Base-by-base conservation (phyloP, 345 rosid species). In the Pistacia vera region DNA sequence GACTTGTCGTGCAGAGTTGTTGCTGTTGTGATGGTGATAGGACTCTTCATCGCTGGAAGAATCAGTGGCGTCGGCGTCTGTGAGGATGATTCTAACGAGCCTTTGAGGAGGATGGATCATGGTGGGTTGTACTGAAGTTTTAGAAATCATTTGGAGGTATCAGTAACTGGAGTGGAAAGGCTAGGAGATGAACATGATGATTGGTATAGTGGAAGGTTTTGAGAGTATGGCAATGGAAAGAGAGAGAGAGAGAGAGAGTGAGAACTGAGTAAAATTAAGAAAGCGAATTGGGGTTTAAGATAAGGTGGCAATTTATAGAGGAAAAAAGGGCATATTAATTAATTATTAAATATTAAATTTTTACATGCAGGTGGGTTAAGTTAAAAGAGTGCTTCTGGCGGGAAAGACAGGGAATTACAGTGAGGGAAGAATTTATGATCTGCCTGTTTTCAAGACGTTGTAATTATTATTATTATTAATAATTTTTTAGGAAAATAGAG, bases 31-130 rank as follows among this genome's bases (percentile, higher is more conserved):
- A 49, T 13, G 52, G 18, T 18, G 51, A 7, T 57, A 35, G 4
- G 13, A 7, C 1, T 48, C 65, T 2, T 83, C 86, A 71, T 75
- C 85, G 76, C 82, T 77, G 25, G 89, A 86, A 57, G 89, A 83
- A 70, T 86, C 89, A 33, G 89, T 86, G 73, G 89, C 89, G 64
- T 86, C 89, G 2, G 83, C 82, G 79, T 86, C 89, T 22, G 87
- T 83, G 77, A 77, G 56, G 28, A 84, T 79, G 57, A 86, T 83
- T 46, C 86, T 76, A 4, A 86, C 78, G 0, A 55, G 14, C 38
- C 52, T 72, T 8, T n/a, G 75, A 3, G 64, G 49, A 14, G 14
- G 63, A 17, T 38, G 57, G 68, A 54, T 54, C 57, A 54, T 54
- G 57, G 20, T 54, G 57, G 57, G 4, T 16, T 14, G n/a, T 16